Conservation (phyloP, 2,329 filamentous ascomycete species). For the Juglanconis oblonga region DNA sequence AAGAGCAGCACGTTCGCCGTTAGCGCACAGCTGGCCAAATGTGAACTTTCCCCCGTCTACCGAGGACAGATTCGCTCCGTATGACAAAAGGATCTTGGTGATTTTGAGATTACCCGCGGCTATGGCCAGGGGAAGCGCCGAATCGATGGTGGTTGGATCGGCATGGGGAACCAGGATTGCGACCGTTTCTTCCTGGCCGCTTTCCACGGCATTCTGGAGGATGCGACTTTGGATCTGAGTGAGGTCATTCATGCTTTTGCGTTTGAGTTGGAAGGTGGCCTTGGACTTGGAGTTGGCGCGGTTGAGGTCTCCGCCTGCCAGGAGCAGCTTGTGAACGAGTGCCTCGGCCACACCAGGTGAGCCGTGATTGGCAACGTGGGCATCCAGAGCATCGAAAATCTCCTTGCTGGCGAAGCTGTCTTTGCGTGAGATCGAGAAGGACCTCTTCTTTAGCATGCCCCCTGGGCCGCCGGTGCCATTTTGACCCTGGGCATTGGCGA, state of each 20-base stretch:
- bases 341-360: conserved; percentile 55
- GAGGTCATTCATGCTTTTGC: conserved; percentile 48
- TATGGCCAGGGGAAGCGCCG: conserved; percentile 47
- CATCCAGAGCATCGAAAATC: conserved; percentile 49
- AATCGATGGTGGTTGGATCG: conserved; percentile 48
- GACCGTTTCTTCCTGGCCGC: conserved; percentile 50
- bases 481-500: conserved; percentile 28
- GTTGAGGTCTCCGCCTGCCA: conserved; percentile 50
- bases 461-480: conserved; percentile 26
- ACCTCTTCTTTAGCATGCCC: conserved; percentile 30
- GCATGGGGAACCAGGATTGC: conserved; percentile 52
- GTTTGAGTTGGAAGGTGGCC: conserved; percentile 43
- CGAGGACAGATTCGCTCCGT: conserved; percentile 48
- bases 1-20: conserved; percentile 43
- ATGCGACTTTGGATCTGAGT: conserved; percentile 52
- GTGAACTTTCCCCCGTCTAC: conserved; percentile 50
- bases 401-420: conserved; percentile 52
- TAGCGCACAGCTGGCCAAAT: conserved; percentile 49
- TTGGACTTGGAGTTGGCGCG: conserved; percentile 45
- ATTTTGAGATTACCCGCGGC: conserved; percentile 40
- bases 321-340: conserved; percentile 47
- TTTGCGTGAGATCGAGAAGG: conserved; percentile 44
- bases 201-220: conserved; percentile 48
- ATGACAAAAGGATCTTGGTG: conserved; percentile 45
- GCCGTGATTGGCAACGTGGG: conserved; percentile 47